phyloP scores from a whole-genome alignment of 2,329 filamentous ascomycete species.

The Aspergillus alliaceus region DNA sequence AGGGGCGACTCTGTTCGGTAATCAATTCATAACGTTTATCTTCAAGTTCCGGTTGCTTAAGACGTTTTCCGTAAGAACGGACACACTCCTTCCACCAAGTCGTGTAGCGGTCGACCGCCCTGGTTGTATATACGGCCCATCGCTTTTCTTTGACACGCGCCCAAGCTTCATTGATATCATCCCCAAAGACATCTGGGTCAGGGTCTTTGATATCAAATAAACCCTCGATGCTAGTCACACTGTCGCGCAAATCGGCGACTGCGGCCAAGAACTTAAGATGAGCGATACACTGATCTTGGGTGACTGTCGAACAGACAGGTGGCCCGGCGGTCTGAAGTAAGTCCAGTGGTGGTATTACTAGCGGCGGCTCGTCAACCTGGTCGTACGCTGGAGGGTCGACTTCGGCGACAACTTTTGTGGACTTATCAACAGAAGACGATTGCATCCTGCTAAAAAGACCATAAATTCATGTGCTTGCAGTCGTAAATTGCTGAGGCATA shows the following conservation, averaged over 20 bases:
- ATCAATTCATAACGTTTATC: conserved; percentile 34
- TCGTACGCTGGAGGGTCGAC: conserved; percentile 29
- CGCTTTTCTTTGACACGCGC: conserved; percentile 67
- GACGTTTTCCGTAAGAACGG: conserved; percentile 8
- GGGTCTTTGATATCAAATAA: conserved; percentile 64
- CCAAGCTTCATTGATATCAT: conserved; percentile 41
- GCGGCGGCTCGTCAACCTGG: conserved; percentile 16
- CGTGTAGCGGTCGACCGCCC: conserved; percentile 68
- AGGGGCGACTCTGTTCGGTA: conserved; percentile 19
- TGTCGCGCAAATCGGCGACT: conserved; percentile 66
- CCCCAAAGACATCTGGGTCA: conserved; percentile 37
- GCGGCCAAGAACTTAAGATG: conserved; percentile 73
- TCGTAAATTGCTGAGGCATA: background rate
- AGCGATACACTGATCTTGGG: conserved; percentile 62
- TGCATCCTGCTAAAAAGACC: background rate
- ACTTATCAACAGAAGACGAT: background rate
- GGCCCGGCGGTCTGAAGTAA: conserved; percentile 16
- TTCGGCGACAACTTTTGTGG: conserved; percentile 5
- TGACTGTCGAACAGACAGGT: conserved; percentile 22
- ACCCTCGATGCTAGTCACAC: conserved; percentile 65
- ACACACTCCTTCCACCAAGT: conserved; percentile 59
- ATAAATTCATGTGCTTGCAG: background rate
- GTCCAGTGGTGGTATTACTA: conserved; percentile 25
- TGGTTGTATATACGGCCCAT: conserved; percentile 69
- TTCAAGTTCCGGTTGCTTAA: conserved; percentile 18